These are phyloP conservation scores for Xylaria sp. DNA, from an alignment of 2,329 filamentous ascomycete genomes.

Conservation along the genomic window DNA sequence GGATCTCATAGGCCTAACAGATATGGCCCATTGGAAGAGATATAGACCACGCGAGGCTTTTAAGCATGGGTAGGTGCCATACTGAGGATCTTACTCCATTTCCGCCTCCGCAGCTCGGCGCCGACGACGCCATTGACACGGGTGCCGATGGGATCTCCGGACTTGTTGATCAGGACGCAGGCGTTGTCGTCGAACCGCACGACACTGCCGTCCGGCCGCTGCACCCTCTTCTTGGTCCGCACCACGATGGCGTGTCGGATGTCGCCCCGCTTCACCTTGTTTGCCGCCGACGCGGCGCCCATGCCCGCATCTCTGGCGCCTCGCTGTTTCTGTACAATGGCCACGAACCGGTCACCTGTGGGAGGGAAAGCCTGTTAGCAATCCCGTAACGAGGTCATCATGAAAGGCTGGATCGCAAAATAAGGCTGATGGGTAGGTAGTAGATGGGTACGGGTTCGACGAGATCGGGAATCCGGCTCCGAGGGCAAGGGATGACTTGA, in stretches of 20 bases:
- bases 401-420: neutral
- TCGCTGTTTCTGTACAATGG: slow-evolving; percentile 96
- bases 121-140: slow-evolving; percentile 93
- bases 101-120: slow-evolving; percentile 85
- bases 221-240: slow-evolving; percentile 86
- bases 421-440: neutral
- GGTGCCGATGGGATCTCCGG: slow-evolving; percentile 92
- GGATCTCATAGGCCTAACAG: neutral
- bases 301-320: slow-evolving; percentile 77
- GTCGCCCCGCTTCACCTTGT: slow-evolving; percentile 96
- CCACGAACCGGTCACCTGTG: slow-evolving; percentile 92
- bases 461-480: neutral
- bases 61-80: slow-evolving; percentile 80
- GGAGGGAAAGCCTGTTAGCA: slow-evolving; percentile 6
- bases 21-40: neutral
- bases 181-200: slow-evolving; percentile 98
- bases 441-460: neutral
- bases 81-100: slow-evolving; percentile 98
- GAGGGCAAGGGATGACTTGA: neutral
- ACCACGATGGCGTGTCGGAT: slow-evolving; percentile 97
- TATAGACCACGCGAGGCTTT: slow-evolving; percentile 10
- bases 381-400: neutral
- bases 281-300: slow-evolving; percentile 77
- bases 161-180: slow-evolving; percentile 96
- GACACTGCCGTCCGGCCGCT: slow-evolving; percentile 87